Base-by-base conservation (phyloP, 2,329 filamentous ascomycete species). In the Paraphaeosphaeria minitans region DNA sequence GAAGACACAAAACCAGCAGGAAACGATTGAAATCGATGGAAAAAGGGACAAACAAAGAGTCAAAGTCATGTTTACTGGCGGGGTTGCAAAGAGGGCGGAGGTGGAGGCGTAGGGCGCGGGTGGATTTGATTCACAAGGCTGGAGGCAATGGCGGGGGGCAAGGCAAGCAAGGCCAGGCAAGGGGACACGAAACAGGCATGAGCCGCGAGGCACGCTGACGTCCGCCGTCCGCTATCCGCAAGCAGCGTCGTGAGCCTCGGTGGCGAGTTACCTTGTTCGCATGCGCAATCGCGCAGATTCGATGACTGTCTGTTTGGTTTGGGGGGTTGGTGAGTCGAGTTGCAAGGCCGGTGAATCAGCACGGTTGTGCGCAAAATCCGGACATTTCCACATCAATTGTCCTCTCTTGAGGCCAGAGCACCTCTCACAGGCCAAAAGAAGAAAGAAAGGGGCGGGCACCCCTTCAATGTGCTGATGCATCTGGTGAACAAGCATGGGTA, bases 401-500 rank as follows among this genome's bases (percentile, higher is more conserved):
- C 46, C 46, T 16, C 8, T 33, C 16, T 39, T 50, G 14, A 39
- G 37, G 16, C 16, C n/a, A 6, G n/a, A 4, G 10, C 10, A n/a
- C 37, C 6, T 39, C 37, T 4, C 14, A 39, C 37, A n/a, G 16
- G 29, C 29, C 8, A 31, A 39, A 16, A 8, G 5, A 39, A n/a
- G 37, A 39, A 39, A 39, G 39, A 4, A 39, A 37, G 22, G 21
- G n/a, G 21, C 41, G 19, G 52, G 42, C 33, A 7, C 21, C 10
- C 39, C 21, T n/a, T 55, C 8, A 16, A 55, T 41, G 47, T 13
- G 19, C 14, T 37, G 29, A 19, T 49, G 29, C 48, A 42, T 54
- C 57, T 50, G 51, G 51, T 56, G 53, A 57, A 54, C n/a, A 29
- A 49, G 31, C 59, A 65, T 62, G 67, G 68, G 69, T 70, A 67